phyloP scores from a whole-genome alignment of 2,329 filamentous ascomycete genomes.

The Macroventuria anomochaeta region DNA sequence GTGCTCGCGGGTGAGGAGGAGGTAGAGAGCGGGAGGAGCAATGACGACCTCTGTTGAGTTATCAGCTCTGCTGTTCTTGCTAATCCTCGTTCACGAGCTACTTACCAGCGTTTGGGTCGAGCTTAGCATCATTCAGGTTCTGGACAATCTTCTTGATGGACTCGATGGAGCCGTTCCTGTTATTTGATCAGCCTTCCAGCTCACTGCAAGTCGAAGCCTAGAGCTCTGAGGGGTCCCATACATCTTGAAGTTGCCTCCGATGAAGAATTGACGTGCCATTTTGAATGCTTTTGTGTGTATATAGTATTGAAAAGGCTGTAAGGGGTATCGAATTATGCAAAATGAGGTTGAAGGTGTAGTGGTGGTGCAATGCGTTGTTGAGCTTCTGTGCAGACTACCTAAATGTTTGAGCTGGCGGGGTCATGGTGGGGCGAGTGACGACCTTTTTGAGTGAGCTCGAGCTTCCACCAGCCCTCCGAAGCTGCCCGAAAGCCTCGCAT shows the following conservation, averaged over 20 bases:
- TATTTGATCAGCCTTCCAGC: conserved; percentile 19
- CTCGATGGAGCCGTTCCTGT: conserved; percentile 90
- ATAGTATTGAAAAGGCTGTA: conserved; percentile 5
- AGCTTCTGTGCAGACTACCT: conserved; percentile 26
- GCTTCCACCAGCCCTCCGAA: conserved; percentile 17
- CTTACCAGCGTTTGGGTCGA: conserved; percentile 77
- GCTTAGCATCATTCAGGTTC: conserved; percentile 83
- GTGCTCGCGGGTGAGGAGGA: conserved; percentile 81
- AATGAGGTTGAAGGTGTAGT: conserved; percentile 16
- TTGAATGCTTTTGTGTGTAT: conserved; percentile 53
- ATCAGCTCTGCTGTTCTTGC: conserved; percentile 12
- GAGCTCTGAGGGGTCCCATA: conserved; percentile 52
- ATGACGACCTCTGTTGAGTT: conserved; percentile 83
- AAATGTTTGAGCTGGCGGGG: conserved; percentile 39
- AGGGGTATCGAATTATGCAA: conserved; percentile 13
- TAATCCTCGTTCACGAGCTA: conserved; percentile 22
- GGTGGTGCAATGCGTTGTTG: conserved; percentile 41
- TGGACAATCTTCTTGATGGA: conserved; percentile 90
- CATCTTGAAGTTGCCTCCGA: conserved; percentile 99
- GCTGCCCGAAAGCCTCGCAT: conserved; percentile 23
- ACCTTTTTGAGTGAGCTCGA: conserved; percentile 19
- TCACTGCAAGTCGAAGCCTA: neutral
- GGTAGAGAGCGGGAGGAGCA: conserved; percentile 88
- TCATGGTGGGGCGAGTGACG: conserved; percentile 30
- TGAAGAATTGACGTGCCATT: conserved; percentile 96